Evolutionary conservation across 805 yeast species (phyloP), one percentile per base, ranked within the genome.

Genomic region (Suhomyces sp.): DNA sequence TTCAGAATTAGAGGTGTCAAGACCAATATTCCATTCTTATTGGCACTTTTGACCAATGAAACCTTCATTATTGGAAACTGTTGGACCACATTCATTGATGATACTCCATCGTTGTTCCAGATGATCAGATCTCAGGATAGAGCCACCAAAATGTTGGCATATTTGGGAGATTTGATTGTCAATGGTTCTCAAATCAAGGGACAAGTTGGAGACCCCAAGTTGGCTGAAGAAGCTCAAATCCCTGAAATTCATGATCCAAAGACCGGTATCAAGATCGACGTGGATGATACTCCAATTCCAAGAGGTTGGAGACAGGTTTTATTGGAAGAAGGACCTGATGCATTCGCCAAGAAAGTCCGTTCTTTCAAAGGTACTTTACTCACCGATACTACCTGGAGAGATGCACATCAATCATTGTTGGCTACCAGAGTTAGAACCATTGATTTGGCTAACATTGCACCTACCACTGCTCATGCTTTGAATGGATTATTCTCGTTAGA

Each of bases 351-450:
- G 67, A 82, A 86, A 53, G 95, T 93, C 40, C 80, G 97, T 61
- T 63, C 68, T 12, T 81, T 79, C 67, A 70, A 86, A 36, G 98
- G 98, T 54, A 82, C 95, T 48, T 72, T 93, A 62, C 68, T 93
- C 53, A 93, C 95, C 87, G 99, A 93, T 64, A 93, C 99, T 36
- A 93, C 99, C 7, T 93, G 99, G 99, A 88, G 99, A 80, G 99
- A 93, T 66, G 98, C 98, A 23, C 98, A 93, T 68, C 99, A 93
- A 74, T 90, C 97, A 16, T 70, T 93, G 51, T 74, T 93, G 56
- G 99, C 99, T 7, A 93, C 99, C 26, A 84, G 98, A 68, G 95
- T 93, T 24, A 81, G 99, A 68, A 93, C 98, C 16, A 76, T 85
- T 50, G 99, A 93, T 65, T 70, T 93, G 55, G 70, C 83, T 34